A percentile compares a stretch with the other conserved stretches of the same genome.
These are phyloP conservation scores for Gardenia jasminoides DNA, from an alignment of 257 asterid genomes.

Conservation along the genomic window DNA sequence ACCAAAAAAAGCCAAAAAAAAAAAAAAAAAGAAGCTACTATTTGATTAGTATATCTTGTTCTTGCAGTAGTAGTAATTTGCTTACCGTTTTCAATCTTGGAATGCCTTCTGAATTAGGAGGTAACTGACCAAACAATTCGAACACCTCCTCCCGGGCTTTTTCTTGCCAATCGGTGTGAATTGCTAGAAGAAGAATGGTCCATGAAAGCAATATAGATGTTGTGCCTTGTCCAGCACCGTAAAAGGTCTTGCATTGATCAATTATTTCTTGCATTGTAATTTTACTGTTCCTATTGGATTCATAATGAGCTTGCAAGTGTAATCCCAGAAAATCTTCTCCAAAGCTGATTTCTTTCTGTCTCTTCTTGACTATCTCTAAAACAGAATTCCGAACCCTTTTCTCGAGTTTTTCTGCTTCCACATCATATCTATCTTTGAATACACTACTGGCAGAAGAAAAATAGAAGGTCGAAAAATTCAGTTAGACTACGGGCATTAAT, in stretches of 20 bases:
- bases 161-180: conserved; percentile 56
- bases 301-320: conserved; percentile 31
- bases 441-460: not conserved
- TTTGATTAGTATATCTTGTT: not conserved
- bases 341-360: conserved; percentile 27
- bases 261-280: conserved; percentile 39
- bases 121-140: conserved; percentile 1
- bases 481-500: not conserved
- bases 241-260: conserved; percentile 55
- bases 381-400: conserved; percentile 28
- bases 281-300: conserved; percentile 13
- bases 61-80: no score
- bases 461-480: not conserved
- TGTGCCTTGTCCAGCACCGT: conserved; percentile 54
- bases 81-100: conserved; percentile 17
- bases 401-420: conserved; percentile 38
- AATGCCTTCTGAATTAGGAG: conserved; percentile 12
- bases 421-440: conserved; percentile 22
- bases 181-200: conserved; percentile 43
- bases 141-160: conserved; percentile 30
- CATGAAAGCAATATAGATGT: conserved; percentile 43
- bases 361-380: conserved; percentile 32
- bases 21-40: not conserved
- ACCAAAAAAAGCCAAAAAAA: not conserved
- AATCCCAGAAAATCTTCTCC: conserved; percentile 53